Evolutionary conservation across 106 monocot species (phyloP).

Genomic region (Allium fistulosum): DNA sequence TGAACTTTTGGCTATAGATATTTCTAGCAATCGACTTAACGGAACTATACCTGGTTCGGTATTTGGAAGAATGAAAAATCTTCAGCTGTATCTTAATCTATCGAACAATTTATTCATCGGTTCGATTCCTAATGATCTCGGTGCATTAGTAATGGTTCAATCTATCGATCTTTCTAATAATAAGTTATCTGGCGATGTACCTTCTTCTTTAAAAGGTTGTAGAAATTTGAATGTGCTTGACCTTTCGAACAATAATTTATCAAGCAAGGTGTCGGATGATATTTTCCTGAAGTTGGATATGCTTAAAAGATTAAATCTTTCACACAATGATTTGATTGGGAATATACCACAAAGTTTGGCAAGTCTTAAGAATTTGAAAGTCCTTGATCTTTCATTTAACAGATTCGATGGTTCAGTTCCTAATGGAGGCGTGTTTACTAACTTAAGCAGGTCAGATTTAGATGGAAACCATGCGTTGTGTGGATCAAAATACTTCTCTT

Average conservation of each 20-base stretch:
- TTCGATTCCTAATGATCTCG: slow-evolving; percentile 51
- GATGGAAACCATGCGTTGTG: slow-evolving; percentile 69
- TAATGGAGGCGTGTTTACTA: slow-evolving; percentile 41
- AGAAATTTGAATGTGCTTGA: slow-evolving; percentile 56
- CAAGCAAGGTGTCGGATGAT: slow-evolving; percentile 30
- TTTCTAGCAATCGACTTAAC: slow-evolving; percentile 63
- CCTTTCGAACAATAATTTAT: slow-evolving; percentile 54
- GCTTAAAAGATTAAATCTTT: slow-evolving; percentile 51
- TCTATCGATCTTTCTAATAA: slow-evolving; percentile 80
- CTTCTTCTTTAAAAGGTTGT: slow-evolving; percentile 42
- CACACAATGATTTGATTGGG: slow-evolving; percentile 52
- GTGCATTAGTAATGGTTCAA: slow-evolving; percentile 54
- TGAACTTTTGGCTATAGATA: slow-evolving; percentile 45
- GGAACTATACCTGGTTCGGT: slow-evolving; percentile 50
- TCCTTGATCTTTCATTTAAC: slow-evolving; percentile 81
- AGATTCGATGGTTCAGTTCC: slow-evolving; percentile 59
- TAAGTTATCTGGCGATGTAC: slow-evolving; percentile 56
- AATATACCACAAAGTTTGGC: slow-evolving; percentile 39
- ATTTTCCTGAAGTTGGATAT: slow-evolving; percentile 41
- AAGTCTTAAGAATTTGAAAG: slow-evolving; percentile 39
- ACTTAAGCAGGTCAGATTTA: slow-evolving; percentile 29
- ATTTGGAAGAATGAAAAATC: slow-evolving; percentile 32
- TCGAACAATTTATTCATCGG: slow-evolving; percentile 58
- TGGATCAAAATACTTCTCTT: slow-evolving; percentile 45
- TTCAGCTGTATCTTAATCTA: slow-evolving; percentile 61